Conservation (phyloP, 1,284 basidiomycete species). For the Leucoagaricus sp. region DNA sequence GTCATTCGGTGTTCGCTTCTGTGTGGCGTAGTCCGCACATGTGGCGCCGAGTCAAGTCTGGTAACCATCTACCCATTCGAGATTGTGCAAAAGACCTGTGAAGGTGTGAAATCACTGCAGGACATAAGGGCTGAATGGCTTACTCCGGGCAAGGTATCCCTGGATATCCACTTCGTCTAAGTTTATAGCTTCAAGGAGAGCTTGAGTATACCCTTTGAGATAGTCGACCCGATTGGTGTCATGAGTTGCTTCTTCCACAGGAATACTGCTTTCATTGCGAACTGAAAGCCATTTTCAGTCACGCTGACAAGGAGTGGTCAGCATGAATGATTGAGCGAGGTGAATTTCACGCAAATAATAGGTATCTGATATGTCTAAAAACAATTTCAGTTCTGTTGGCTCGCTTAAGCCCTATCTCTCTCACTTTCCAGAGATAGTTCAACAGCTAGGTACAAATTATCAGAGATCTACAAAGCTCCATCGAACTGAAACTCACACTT, state of each 20-base stretch:
- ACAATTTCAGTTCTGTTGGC: constrained; percentile 6
- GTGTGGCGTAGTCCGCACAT: constrained; percentile 71
- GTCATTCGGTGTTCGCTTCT: constrained; percentile 69
- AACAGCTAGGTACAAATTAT: constrained; percentile 45
- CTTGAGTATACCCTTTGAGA: constrained; percentile 63
- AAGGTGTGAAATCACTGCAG: background rate
- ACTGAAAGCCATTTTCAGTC: constrained; percentile 76
- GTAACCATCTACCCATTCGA: constrained; percentile 77
- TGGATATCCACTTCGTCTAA: constrained; percentile 68
- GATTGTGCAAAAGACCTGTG: constrained; percentile 68
- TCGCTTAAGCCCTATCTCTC: background rate
- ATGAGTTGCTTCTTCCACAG: constrained; percentile 56
- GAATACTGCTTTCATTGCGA: constrained; percentile 60
- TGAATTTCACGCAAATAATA: too few species aligned
- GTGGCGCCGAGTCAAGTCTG: constrained; percentile 64
- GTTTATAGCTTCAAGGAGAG: constrained; percentile 58
- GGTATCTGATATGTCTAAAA: constrained; percentile 61
- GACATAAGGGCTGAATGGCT: constrained; percentile 17
- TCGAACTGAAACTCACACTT: constrained; percentile 31
- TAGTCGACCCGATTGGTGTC: constrained; percentile 71
- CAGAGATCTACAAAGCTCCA: background rate
- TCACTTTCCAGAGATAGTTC: constrained; percentile 69
- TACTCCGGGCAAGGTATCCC: constrained; percentile 76
- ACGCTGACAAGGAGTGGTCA: too few species aligned
- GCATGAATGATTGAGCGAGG: too few species aligned